A percentile compares a stretch with the other conserved stretches of the same genome.
Evolutionary conservation across 2,329 filamentous ascomycete genomes (phyloP).

Genomic region (Helminthosporium solani): DNA sequence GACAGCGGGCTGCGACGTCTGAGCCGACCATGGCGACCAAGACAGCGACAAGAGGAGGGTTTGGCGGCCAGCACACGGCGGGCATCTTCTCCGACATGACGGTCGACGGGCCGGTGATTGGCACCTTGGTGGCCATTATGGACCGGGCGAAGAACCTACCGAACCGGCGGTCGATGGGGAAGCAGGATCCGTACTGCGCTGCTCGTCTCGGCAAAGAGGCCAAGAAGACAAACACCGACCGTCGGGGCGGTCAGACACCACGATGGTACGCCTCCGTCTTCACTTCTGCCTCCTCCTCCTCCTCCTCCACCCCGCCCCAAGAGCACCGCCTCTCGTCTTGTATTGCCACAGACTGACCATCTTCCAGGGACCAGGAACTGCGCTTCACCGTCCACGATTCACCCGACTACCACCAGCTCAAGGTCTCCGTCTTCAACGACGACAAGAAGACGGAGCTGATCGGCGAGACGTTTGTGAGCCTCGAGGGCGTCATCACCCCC

Average conservation of each 20-base stretch:
- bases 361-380: constrained; percentile 86
- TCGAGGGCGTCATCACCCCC: constrained; percentile 75
- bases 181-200: constrained; percentile 97
- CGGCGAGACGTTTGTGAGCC: constrained; percentile 86
- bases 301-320: neutral
- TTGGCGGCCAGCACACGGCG: constrained; percentile 72
- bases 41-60: constrained; percentile 35
- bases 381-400: constrained; percentile 96
- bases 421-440: constrained; percentile 95
- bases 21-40: constrained; percentile 21
- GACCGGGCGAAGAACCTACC: constrained; percentile 96
- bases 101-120: constrained; percentile 88
- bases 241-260: constrained; percentile 91
- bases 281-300: no score
- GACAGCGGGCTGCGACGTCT: no score
- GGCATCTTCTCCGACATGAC: constrained; percentile 95
- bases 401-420: constrained; percentile 92
- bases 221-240: constrained; percentile 93
- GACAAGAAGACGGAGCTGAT: constrained; percentile 98
- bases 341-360: constrained; percentile 20
- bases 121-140: constrained; percentile 86
- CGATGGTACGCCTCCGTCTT: constrained; percentile 66
- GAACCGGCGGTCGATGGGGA: constrained; percentile 95
- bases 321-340: no score
- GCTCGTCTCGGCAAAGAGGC: constrained; percentile 93